Evolutionary conservation across 345 rosid species (phyloP), one percentile per base, ranked within the genome.

Genomic region (Linum tenue): DNA sequence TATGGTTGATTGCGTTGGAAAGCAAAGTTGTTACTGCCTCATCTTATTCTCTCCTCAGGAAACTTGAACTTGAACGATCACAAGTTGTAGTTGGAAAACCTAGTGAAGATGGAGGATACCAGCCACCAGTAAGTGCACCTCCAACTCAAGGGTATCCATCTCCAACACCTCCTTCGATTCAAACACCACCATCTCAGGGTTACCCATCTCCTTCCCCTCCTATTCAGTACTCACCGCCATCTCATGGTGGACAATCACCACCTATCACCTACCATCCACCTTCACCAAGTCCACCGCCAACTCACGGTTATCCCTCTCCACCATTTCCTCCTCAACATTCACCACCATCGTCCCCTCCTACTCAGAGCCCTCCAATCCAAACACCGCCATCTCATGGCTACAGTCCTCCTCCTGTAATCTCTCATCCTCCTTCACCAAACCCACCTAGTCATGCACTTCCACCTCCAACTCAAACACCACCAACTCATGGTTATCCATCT

Each of bases 71-170:
- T 9, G 2, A 15, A 48, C 3, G 14, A 6, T 7, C 14, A 15
- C 9, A 48, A 48, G 53, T 48, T 48, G 15, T 41, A 4, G 44
- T 48, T 48, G 14, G 14, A 2, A 15, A 48, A 9, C 15, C 53
- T 48, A 10, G 6, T 41, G 1, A 41, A 8, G 5, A 41, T 41
- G 44, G 44, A 8, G 9, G 44, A 1, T 48, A 58, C 2, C 66
- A 37, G 7, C 40, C 67, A 9, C 44, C 63, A 3, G 10, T 55
- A 3, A 51, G 39, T 12, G 10, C 4, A 5, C 67, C 68, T 1
- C 60, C 67, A 37, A 15, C 69, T 64, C 53, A 55, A 39, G 67
- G 67, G 38, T 10, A 43, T 55, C 66, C 67, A 56, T 62, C 63
- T 1, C 38, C 58, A 15, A 5, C 1, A 0, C 44, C 5, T 0